Evolutionary conservation across 73 alveolate species (phyloP), one percentile per base, ranked within the genome.

Genomic region (Diophrys sp.): DNA sequence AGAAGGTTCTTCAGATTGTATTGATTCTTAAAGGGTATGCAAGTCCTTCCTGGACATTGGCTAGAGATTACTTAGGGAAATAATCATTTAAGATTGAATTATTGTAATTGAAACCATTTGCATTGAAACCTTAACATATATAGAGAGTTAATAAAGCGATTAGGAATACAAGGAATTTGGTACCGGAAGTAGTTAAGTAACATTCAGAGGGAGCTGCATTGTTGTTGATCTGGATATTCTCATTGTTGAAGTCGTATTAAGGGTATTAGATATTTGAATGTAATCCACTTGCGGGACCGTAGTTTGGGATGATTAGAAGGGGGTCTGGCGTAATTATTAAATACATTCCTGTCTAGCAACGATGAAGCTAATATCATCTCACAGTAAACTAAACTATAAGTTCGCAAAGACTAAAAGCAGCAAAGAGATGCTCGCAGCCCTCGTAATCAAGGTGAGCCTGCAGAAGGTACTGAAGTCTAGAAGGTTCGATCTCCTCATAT

Each of bases 171-270:
- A 62, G 29, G 30, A 75, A 75, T n/a, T 25, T 75, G 44, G 66
- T 71, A 14, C 83, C 83, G 0, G 83, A 75, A 27, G 66, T 32
- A 27, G 81, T 85, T 1, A 69, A 29, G 14, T 29, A 56, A 26
- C 77, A 85, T 44, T 72, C 86, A 29, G 93, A 85, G 32, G 84
- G 86, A 14, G 93, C 89, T 30, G 88, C 93, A 1, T 31, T 73
- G 32, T 31, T 81, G 89, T 69, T 81, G 29, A 79, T 81, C 8
- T 81, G 89, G 89, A 83, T 79, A 23, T 71, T 73, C 31, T 71
- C 75, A 34, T 11, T 81, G 62, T 33, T 81, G 32, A 81, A 81
- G 78, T 1, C 29, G 27, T 81, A 81, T 57, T 71, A 71, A n/a
- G 78, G 82, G 54, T 31, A 30, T 1, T 73, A 73, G 71, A 81